Evolutionary conservation across 768 basidiomycete genomes (phyloP).

Genomic region (Hygrocybe coccinea): DNA sequence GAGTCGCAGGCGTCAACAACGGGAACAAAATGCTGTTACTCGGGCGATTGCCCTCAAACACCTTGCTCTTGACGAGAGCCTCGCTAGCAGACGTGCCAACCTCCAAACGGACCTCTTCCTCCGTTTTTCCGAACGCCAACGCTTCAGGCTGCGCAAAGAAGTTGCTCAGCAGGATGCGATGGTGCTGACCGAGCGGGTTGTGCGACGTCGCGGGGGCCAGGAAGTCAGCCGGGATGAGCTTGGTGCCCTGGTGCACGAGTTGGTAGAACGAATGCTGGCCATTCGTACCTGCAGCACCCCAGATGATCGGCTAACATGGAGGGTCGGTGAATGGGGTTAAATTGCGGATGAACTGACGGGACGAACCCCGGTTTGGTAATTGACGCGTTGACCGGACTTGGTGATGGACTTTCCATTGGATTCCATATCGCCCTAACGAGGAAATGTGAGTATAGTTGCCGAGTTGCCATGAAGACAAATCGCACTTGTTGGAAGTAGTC

Average conservation of each 20-base stretch:
- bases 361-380: slow-evolving; percentile 94
- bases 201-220: slow-evolving; percentile 84
- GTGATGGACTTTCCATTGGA: slow-evolving; percentile 97
- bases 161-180: slow-evolving; percentile 95
- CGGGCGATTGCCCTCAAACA: slow-evolving; percentile 95
- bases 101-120: slow-evolving; percentile 75
- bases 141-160: slow-evolving; percentile 99
- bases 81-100: slow-evolving; percentile 65
- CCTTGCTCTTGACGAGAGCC: slow-evolving; percentile 90
- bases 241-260: slow-evolving; percentile 91
- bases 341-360: slow-evolving; percentile 1
- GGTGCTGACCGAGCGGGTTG: slow-evolving; percentile 88
- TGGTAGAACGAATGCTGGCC: slow-evolving; percentile 99
- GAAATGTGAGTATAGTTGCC: not conserved
- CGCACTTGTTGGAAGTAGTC: slow-evolving; percentile 96
- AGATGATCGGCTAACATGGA: slow-evolving; percentile 82
- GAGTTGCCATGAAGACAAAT: not conserved
- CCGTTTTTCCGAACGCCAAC: slow-evolving; percentile 95
- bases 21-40: slow-evolving; percentile 98
- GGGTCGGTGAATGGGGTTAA: not conserved
- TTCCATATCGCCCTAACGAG: slow-evolving; percentile 90
- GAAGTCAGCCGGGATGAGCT: slow-evolving; percentile 88
- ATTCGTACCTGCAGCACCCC: slow-evolving; percentile 98
- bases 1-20: slow-evolving; percentile 79
- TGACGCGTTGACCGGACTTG: slow-evolving; percentile 85